A percentile compares a stretch with the other conserved stretches of the same genome.
These are phyloP conservation scores for Solanum chilense DNA, from an alignment of 257 asterid genomes.

Conservation along the genomic window DNA sequence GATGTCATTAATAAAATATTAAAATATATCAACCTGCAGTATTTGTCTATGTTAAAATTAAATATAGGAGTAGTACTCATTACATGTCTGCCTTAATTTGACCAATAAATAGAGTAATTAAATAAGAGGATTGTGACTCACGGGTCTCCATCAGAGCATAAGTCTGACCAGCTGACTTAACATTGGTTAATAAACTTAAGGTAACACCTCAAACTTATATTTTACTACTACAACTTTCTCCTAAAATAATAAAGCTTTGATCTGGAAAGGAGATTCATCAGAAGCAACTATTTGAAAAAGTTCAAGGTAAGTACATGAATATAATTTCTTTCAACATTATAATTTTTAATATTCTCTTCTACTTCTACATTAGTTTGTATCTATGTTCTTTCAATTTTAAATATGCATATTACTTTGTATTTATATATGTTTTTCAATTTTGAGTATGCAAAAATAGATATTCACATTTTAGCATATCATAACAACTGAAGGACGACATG, in stretches of 20 bases:
- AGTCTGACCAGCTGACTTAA: neutral
- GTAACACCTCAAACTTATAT: neutral
- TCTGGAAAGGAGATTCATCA: neutral
- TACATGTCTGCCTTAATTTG: neutral
- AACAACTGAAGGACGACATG: no score
- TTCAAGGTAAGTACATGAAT: neutral
- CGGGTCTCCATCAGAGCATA: neutral
- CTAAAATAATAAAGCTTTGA: neutral
- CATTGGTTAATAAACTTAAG: neutral
- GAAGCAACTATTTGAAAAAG: neutral
- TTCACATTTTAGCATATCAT: no score
- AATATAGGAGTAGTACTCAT: neutral
- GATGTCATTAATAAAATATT: neutral
- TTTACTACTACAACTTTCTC: neutral
- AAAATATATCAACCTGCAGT: neutral
- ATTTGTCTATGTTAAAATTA: neutral
- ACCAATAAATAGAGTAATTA: neutral
- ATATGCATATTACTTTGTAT: no score
- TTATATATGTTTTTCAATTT: no score
- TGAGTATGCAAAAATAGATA: neutral
- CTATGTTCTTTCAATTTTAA: no score
- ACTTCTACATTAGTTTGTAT: no score
- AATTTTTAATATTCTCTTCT: no score
- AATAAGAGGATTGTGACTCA: neutral
- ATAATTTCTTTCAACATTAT: neutral